Percentiles rank a stretch among this genome's conserved stretches.
Evolutionary conservation across 2,329 filamentous ascomycete genomes (phyloP).

Genomic region (Arthrobotrys sphaeroides): DNA sequence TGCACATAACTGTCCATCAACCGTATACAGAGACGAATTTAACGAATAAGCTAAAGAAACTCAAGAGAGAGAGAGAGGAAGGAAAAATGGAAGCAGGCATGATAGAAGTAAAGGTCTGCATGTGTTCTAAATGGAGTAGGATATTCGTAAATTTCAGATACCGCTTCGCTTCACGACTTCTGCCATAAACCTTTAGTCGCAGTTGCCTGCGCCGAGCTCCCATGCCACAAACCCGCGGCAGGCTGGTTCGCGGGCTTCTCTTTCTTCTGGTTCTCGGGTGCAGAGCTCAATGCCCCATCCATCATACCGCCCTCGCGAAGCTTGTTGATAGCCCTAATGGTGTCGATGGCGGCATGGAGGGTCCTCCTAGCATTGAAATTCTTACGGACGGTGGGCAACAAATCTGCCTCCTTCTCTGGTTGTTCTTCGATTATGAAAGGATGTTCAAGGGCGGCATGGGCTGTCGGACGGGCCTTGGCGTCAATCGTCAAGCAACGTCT

Average conservation of each 20-base stretch:
- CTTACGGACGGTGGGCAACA: slow-evolving; percentile 76
- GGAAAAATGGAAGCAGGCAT: background rate
- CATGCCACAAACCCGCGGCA: slow-evolving; percentile 31
- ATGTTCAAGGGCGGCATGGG: slow-evolving; percentile 76
- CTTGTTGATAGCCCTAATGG: slow-evolving; percentile 76
- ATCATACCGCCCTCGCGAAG: slow-evolving; percentile 73
- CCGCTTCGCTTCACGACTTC: background rate
- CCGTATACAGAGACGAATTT: too few species aligned
- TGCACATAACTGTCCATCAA: background rate
- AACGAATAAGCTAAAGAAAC: slow-evolving; percentile 5
- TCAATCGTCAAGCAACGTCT: slow-evolving; percentile 90
- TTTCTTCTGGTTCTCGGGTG: slow-evolving; percentile 68
- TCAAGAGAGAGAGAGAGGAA: background rate
- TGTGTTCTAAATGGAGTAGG: background rate
- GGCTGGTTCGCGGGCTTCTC: slow-evolving; percentile 70
- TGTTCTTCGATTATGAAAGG: slow-evolving; percentile 71
- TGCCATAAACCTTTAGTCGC: slow-evolving; percentile 44
- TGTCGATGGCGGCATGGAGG: slow-evolving; percentile 75
- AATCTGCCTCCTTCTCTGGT: slow-evolving; percentile 64
- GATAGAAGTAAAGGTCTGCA: background rate
- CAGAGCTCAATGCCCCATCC: slow-evolving; percentile 66
- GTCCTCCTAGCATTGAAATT: slow-evolving; percentile 77
- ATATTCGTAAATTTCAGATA: background rate
- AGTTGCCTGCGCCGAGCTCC: slow-evolving; percentile 12
- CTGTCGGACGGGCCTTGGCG: slow-evolving; percentile 84